Percentiles rank a stretch among this genome's conserved stretches.
Evolutionary conservation across 1,284 basidiomycete genomes (phyloP).

Genomic region (Abortiporus biennis): DNA sequence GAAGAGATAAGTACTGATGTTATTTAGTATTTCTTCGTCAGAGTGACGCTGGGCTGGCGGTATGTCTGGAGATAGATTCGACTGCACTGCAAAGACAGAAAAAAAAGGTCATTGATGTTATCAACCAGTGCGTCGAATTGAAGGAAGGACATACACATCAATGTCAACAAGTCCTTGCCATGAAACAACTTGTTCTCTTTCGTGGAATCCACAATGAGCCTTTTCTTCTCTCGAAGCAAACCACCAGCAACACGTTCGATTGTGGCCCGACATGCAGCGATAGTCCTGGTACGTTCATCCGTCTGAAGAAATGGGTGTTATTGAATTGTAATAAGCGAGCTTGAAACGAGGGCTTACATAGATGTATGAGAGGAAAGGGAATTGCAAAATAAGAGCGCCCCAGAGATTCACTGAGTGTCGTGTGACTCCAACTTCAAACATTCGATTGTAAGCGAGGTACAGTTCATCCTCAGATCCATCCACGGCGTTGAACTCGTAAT

Average conservation of each 20-base stretch:
- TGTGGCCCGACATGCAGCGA: conserved; percentile 49
- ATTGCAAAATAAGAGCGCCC: conserved; percentile 56
- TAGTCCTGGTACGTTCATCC: conserved; percentile 39
- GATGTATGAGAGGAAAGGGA: background rate
- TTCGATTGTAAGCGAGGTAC: conserved; percentile 71
- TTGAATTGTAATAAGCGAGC: conserved; percentile 2
- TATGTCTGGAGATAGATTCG: conserved; percentile 60
- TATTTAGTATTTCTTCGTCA: conserved; percentile 75
- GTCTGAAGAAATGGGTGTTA: conserved; percentile 36
- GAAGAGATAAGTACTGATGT: conserved; percentile 84
- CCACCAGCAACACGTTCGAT: conserved; percentile 65
- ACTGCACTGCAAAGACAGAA: conserved; percentile 48
- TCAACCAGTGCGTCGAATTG: background rate
- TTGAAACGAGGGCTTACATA: background rate
- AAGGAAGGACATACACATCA: conserved; percentile 44
- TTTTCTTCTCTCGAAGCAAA: conserved; percentile 66
- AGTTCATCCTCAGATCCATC: conserved; percentile 70
- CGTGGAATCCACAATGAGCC: conserved; percentile 53
- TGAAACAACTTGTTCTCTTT: conserved; percentile 38
- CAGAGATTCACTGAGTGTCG: conserved; percentile 43
- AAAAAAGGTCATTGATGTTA: conserved; percentile 3
- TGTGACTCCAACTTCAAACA: conserved; percentile 69
- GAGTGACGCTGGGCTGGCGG: conserved; percentile 67
- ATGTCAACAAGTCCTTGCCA: conserved; percentile 61
- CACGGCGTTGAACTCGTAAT: conserved; percentile 74